Evolutionary conservation across 2,329 filamentous ascomycete species (phyloP).

Genomic region (Trichoderma koningii): DNA sequence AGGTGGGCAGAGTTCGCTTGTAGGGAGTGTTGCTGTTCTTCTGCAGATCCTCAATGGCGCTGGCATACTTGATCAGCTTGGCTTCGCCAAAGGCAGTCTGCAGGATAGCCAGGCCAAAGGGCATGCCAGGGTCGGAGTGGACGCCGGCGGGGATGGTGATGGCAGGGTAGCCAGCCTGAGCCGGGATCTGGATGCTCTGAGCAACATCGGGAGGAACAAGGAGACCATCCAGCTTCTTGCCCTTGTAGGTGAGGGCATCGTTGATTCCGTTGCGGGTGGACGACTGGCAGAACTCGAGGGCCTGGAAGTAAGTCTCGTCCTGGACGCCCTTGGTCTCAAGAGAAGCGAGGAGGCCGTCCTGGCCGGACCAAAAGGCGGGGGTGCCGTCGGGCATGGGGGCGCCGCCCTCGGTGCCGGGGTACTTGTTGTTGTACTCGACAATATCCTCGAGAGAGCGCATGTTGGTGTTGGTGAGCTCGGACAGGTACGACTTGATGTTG

Average conservation of each 20-base stretch:
- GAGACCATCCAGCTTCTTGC: constrained; percentile 58
- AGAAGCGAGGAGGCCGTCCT: constrained; percentile 69
- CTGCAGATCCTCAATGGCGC: constrained; percentile 64
- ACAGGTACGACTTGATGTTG: constrained; percentile 62
- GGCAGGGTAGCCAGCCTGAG: constrained; percentile 74
- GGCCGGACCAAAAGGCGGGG: constrained; percentile 69
- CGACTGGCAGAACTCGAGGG: constrained; percentile 61
- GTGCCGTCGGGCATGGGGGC: constrained; percentile 53
- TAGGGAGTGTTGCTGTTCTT: constrained; percentile 45
- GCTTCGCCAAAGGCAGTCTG: constrained; percentile 64
- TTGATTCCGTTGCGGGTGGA: constrained; percentile 69
- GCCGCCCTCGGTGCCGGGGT: constrained; percentile 68
- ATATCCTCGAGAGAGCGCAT: constrained; percentile 64
- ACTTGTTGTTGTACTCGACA: constrained; percentile 64
- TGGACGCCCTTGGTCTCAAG: constrained; percentile 60
- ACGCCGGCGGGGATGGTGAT: constrained; percentile 68
- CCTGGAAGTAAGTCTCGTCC: constrained; percentile 68
- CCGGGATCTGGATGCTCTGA: constrained; percentile 68
- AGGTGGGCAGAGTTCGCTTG: constrained; percentile 53
- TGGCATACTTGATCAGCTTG: constrained; percentile 60
- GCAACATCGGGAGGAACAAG: constrained; percentile 70
- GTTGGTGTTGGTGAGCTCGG: constrained; percentile 62
- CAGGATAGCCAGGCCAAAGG: constrained; percentile 60
- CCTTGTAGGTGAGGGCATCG: constrained; percentile 57
- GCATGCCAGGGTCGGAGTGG: constrained; percentile 57